A percentile compares a stretch with the other conserved stretches of the same genome.
Evolutionary conservation across 805 yeast genomes (phyloP).

Genomic region (Kuraishia ogatae): DNA sequence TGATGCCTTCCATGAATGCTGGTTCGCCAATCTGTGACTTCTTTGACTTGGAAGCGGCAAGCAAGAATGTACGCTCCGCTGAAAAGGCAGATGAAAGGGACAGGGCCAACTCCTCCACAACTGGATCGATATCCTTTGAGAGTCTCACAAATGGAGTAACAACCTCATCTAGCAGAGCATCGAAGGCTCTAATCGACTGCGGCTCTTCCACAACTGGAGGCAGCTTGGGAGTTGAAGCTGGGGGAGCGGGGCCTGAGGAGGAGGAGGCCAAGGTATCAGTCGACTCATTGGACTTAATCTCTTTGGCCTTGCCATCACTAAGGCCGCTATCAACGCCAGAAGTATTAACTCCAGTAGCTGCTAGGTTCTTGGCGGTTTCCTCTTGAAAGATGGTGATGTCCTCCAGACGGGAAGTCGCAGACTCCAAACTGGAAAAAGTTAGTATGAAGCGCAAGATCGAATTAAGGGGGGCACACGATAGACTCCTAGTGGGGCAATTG

Average conservation of each 20-base stretch:
- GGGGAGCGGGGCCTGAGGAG: constrained; percentile 10
- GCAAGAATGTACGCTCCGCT: constrained; percentile 50
- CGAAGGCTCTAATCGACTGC: constrained; percentile 43
- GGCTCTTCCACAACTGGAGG: constrained; percentile 22
- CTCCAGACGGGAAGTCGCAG: constrained; percentile 88
- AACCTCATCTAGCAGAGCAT: constrained; percentile 38
- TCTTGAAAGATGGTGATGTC: constrained; percentile 80
- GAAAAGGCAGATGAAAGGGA: constrained; percentile 44
- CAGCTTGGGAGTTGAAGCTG: constrained; percentile 10
- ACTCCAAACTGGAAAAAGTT: constrained; percentile 52
- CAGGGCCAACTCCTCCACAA: constrained; percentile 48
- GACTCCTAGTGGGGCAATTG: not conserved
- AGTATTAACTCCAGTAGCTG: constrained; percentile 7
- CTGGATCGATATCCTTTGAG: constrained; percentile 46
- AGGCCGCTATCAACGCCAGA: constrained; percentile 7
- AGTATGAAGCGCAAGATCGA: not conserved
- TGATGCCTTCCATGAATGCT: constrained; percentile 43
- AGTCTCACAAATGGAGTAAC: constrained; percentile 52
- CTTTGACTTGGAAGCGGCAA: constrained; percentile 48
- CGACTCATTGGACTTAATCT: constrained; percentile 5
- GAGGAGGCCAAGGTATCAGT: constrained; percentile 11
- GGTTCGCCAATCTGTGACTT: constrained; percentile 57
- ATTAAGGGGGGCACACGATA: not conserved
- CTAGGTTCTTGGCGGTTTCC: constrained; percentile 26
- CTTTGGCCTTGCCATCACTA: constrained; percentile 5